Conservation (phyloP, 768 basidiomycete species). For the Termitomyces sp. region DNA sequence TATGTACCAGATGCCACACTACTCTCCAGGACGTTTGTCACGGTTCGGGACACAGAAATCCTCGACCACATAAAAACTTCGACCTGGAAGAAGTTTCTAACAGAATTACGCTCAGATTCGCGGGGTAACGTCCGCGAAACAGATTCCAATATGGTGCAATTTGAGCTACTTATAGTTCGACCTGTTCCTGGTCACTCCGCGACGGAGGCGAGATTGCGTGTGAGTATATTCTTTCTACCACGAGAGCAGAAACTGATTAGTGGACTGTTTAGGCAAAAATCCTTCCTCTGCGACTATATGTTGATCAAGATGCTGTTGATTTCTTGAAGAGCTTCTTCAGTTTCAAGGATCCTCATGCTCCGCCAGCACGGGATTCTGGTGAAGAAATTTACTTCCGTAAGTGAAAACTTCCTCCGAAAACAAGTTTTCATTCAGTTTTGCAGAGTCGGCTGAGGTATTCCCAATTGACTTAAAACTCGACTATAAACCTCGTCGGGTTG, state of each 20-base stretch:
- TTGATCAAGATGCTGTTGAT: constrained; percentile 98
- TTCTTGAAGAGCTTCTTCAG: constrained; percentile 96
- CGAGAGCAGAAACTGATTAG: background rate
- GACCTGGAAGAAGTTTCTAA: constrained; percentile 97
- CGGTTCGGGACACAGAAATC: constrained; percentile 76
- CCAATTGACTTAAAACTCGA: constrained; percentile 94
- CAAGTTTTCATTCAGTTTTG: background rate
- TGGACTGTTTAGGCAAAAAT: constrained; percentile 65
- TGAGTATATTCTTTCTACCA: constrained; percentile 26
- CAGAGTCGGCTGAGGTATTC: constrained; percentile 93
- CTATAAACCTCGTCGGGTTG: constrained; percentile 96
- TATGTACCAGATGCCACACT: constrained; percentile 49
- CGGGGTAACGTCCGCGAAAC: constrained; percentile 87
- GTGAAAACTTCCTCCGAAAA: constrained; percentile 14
- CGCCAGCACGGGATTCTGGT: constrained; percentile 28
- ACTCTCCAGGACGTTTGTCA: constrained; percentile 62
- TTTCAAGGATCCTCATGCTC: constrained; percentile 62
- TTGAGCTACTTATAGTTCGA: constrained; percentile 71
- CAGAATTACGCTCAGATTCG: constrained; percentile 76
- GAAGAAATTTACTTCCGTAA: constrained; percentile 72
- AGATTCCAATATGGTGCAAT: constrained; percentile 87
- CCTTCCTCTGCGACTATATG: constrained; percentile 83
- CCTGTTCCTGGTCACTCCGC: constrained; percentile 62
- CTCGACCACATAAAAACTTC: constrained; percentile 97
- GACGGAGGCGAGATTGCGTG: constrained; percentile 76